Percentiles rank a stretch among this genome's conserved stretches.
Evolutionary conservation across 23 red algal species (phyloP).

Genomic region (Porphyridium purpureum): DNA sequence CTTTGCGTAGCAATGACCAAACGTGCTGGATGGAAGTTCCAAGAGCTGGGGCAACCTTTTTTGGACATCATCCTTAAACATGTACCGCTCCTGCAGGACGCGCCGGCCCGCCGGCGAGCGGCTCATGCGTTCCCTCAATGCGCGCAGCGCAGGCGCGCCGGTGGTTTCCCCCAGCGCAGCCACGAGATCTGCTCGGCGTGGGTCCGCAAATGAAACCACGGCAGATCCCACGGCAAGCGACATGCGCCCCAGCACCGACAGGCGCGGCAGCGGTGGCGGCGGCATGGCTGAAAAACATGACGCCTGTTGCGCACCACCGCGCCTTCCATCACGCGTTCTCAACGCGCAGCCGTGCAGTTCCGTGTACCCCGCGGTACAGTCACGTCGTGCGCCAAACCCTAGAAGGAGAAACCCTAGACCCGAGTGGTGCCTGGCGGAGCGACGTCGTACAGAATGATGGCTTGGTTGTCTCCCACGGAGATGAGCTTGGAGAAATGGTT

Average conservation of each 20-base stretch:
- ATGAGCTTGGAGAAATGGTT: no score
- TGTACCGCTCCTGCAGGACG: conserved; percentile 13
- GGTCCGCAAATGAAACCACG: conserved; percentile 25
- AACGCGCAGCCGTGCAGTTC: no score
- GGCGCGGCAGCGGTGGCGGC: conserved; percentile 3
- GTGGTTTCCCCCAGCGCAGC: conserved; percentile 63
- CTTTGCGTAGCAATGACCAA: conserved; percentile 60
- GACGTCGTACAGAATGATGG: no score
- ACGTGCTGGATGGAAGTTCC: conserved; percentile 9
- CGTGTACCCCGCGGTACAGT: no score
- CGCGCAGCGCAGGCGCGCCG: conserved; percentile 4
- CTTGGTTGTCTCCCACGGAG: no score
- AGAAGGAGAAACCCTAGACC: no score
- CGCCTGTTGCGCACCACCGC: no score
- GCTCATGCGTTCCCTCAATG: conserved; percentile 3
- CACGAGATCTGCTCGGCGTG: conserved; percentile 66
- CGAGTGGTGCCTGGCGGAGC: no score
- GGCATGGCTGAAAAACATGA: no score
- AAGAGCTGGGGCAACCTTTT: not conserved
- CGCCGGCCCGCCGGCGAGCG: not conserved
- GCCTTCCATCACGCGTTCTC: no score
- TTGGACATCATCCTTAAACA: not conserved
- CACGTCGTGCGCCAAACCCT: no score
- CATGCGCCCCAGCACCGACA: conserved; percentile 21
- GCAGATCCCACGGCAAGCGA: conserved; percentile 23